Evolutionary conservation across 805 yeast genomes (phyloP).

Genomic region (Candida sithepensis): DNA sequence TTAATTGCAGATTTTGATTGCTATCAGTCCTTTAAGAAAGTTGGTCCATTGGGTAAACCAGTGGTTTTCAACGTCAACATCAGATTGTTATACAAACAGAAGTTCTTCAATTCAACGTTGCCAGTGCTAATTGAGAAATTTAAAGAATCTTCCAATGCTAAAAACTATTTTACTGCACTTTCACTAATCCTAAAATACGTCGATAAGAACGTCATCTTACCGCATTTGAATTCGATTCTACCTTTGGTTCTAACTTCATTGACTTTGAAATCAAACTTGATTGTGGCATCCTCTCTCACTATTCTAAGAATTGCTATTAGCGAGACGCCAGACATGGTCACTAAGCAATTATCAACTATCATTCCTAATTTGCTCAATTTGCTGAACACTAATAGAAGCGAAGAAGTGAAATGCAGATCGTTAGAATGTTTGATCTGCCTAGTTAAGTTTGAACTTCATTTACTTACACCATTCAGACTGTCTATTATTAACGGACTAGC

Average conservation of each 20-base stretch:
- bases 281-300: slow-evolving; percentile 23
- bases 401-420: slow-evolving; percentile 52
- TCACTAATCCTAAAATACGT: slow-evolving; percentile 65
- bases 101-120: slow-evolving; percentile 59
- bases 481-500: slow-evolving; percentile 46
- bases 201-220: slow-evolving; percentile 57
- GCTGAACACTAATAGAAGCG: slow-evolving; percentile 22
- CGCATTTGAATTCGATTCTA: slow-evolving; percentile 58
- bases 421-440: slow-evolving; percentile 55
- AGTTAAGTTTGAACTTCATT: slow-evolving; percentile 37
- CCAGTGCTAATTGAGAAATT: slow-evolving; percentile 52
- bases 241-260: slow-evolving; percentile 72
- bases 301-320: slow-evolving; percentile 36
- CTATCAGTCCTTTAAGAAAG: slow-evolving; percentile 42
- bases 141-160: slow-evolving; percentile 33
- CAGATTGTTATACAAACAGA: slow-evolving; percentile 74
- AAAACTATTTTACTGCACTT: slow-evolving; percentile 60
- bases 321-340: slow-evolving; percentile 51
- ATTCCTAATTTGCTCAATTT: slow-evolving; percentile 50
- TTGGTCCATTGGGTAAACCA: slow-evolving; percentile 21
- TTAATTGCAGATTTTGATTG: slow-evolving; percentile 65
- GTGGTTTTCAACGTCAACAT: slow-evolving; percentile 52
- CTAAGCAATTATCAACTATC: slow-evolving; percentile 52
- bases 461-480: slow-evolving; percentile 49
- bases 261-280: slow-evolving; percentile 16